Conservation (phyloP, 768 basidiomycete species). For the Lentinus tigrinus region DNA sequence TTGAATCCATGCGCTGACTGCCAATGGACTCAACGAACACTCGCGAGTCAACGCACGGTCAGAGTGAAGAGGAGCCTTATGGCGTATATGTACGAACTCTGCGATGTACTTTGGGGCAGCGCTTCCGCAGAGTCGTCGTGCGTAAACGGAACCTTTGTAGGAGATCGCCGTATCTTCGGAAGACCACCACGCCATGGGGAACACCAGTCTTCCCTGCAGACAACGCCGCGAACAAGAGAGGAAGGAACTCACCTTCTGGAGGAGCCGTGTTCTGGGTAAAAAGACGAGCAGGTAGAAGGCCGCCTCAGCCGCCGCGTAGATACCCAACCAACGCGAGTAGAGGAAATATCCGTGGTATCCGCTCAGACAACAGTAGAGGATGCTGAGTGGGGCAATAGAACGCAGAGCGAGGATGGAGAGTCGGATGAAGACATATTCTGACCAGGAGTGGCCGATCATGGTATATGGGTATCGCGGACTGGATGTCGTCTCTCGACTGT, state of each 20-base stretch:
- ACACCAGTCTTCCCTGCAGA: neutral
- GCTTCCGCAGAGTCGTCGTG: too few species aligned
- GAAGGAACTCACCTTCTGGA: constrained; percentile 47
- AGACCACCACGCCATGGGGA: too few species aligned
- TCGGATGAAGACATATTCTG: constrained; percentile 56
- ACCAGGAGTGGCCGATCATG: constrained; percentile 33
- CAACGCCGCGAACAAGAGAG: neutral
- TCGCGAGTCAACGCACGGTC: too few species aligned
- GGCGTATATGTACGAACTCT: too few species aligned
- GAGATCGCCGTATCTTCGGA: too few species aligned
- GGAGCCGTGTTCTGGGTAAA: constrained; percentile 40
- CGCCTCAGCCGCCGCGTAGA: constrained; percentile 43
- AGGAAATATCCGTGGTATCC: constrained; percentile 27
- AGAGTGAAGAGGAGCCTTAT: too few species aligned
- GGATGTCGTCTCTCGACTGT: neutral
- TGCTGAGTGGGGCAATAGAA: constrained; percentile 49
- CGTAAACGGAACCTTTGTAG: too few species aligned
- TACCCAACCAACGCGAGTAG: constrained; percentile 29
- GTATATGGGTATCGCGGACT: neutral
- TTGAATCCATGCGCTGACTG: too few species aligned
- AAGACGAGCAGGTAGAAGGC: constrained; percentile 51
- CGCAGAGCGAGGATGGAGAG: constrained; percentile 44
- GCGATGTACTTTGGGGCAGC: too few species aligned
- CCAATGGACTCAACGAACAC: too few species aligned
- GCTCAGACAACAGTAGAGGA: constrained; percentile 34